These are phyloP conservation scores for Monosporozyma solicola DNA, from an alignment of 805 yeast genomes.

Conservation along the genomic window DNA sequence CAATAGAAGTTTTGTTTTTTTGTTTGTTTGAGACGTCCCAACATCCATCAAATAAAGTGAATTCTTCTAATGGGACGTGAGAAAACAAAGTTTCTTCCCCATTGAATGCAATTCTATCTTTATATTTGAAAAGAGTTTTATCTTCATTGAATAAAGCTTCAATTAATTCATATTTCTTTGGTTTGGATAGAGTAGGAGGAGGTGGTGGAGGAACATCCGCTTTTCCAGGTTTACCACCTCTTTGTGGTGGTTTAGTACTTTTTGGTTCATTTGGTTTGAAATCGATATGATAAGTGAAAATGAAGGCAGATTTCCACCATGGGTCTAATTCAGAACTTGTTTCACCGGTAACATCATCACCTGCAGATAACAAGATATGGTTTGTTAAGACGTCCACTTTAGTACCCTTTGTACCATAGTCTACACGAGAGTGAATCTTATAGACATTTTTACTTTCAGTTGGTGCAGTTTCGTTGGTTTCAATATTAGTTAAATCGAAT, in stretches of 20 bases:
- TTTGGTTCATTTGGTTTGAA: constrained; percentile 4
- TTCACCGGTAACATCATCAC: constrained; percentile 10
- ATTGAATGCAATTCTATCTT: constrained; percentile 16
- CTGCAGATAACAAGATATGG: constrained; percentile 10
- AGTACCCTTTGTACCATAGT: constrained; percentile 20
- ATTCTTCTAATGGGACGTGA: constrained; percentile 17
- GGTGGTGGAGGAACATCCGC: constrained; percentile 7
- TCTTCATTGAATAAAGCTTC: constrained; percentile 16
- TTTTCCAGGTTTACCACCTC: background rate
- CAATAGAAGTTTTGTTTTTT: constrained; percentile 6
- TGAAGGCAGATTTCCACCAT: constrained; percentile 18
- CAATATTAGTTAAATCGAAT: constrained; percentile 9
- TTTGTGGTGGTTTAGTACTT: background rate
- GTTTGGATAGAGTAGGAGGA: constrained; percentile 10
- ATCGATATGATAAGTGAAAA: constrained; percentile 16
- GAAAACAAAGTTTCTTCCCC: constrained; percentile 20
- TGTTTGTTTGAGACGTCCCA: constrained; percentile 17
- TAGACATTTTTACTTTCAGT: constrained; percentile 2
- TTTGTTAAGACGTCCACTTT: constrained; percentile 18
- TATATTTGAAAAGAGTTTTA: constrained; percentile 13
- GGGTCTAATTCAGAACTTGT: constrained; percentile 4
- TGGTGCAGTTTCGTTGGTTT: constrained; percentile 3
- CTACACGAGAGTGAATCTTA: constrained; percentile 11
- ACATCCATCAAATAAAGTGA: constrained; percentile 18
- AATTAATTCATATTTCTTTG: constrained; percentile 14